These are phyloP conservation scores for Ogataea methylovora DNA, from an alignment of 805 yeast species.

Conservation along the genomic window DNA sequence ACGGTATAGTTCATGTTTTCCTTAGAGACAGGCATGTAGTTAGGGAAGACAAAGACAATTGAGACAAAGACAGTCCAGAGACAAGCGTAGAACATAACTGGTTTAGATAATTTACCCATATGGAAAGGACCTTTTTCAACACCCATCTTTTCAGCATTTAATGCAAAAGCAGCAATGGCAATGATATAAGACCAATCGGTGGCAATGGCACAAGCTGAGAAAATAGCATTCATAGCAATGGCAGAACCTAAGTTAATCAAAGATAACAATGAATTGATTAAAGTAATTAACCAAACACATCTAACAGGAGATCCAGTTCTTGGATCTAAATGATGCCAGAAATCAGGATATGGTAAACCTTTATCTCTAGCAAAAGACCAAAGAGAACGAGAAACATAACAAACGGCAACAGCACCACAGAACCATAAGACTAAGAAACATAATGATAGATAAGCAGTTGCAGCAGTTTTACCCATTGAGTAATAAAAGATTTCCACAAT, in stretches of 20 bases:
- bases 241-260: slow-evolving; percentile 35
- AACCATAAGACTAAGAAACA: slow-evolving; percentile 44
- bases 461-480: slow-evolving; percentile 46
- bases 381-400: slow-evolving; percentile 44
- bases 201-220: slow-evolving; percentile 45
- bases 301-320: slow-evolving; percentile 36
- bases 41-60: slow-evolving; percentile 45
- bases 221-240: slow-evolving; percentile 45
- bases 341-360: slow-evolving; percentile 40
- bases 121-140: slow-evolving; percentile 42
- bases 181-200: slow-evolving; percentile 43
- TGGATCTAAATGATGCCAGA: slow-evolving; percentile 32
- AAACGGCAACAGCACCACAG: slow-evolving; percentile 44
- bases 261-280: slow-evolving; percentile 35
- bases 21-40: slow-evolving; percentile 32
- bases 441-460: slow-evolving; percentile 41
- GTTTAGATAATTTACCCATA: slow-evolving; percentile 34
- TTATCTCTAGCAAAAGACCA: slow-evolving; percentile 53
- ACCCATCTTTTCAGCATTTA: slow-evolving; percentile 37
- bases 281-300: slow-evolving; percentile 34
- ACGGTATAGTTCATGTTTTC: slow-evolving; percentile 49
- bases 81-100: slow-evolving; percentile 33
- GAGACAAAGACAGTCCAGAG: slow-evolving; percentile 41
- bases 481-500: slow-evolving; percentile 44
- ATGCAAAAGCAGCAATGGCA: slow-evolving; percentile 34